Evolutionary conservation across 2,329 filamentous ascomycete genomes (phyloP).

Genomic region (Thelonectria discophora): DNA sequence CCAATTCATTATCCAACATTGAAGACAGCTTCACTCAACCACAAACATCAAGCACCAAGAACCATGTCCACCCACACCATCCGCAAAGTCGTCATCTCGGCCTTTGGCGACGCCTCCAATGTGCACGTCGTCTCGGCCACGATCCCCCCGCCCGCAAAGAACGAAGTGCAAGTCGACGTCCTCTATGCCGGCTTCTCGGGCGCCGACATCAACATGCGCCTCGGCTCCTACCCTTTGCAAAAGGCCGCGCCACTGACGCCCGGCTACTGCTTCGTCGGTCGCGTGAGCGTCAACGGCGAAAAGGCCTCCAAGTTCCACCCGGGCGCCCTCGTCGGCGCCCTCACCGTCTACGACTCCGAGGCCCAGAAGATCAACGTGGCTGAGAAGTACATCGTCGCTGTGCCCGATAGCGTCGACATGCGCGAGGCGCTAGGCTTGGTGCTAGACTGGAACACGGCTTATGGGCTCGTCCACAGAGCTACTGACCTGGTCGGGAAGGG

Average conservation of each 20-base stretch:
- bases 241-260: conserved; percentile 57
- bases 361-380: conserved; percentile 56
- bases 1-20: too few relatives aligned
- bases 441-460: conserved; percentile 58
- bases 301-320: conserved; percentile 43
- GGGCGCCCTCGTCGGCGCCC: conserved; percentile 48
- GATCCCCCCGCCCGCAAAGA: conserved; percentile 50
- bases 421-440: conserved; percentile 52
- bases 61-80: conserved; percentile 46
- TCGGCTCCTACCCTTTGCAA: conserved; percentile 57
- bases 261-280: conserved; percentile 58
- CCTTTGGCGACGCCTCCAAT: conserved; percentile 52
- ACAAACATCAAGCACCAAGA: too few relatives aligned
- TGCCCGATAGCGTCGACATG: conserved; percentile 53
- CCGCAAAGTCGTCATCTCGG: conserved; percentile 56
- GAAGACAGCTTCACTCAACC: too few relatives aligned
- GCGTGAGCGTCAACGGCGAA: conserved; percentile 50
- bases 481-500: conserved; percentile 52
- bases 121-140: conserved; percentile 47
- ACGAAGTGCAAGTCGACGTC: conserved; percentile 58
- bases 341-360: conserved; percentile 54
- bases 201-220: conserved; percentile 59
- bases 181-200: conserved; percentile 59
- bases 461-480: conserved; percentile 47
- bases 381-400: conserved; percentile 55